A percentile compares a stretch with the other conserved stretches of the same genome.
These are phyloP conservation scores for Arxiozyma slooffiae DNA, from an alignment of 1,139 yeast species.

Conservation along the genomic window DNA sequence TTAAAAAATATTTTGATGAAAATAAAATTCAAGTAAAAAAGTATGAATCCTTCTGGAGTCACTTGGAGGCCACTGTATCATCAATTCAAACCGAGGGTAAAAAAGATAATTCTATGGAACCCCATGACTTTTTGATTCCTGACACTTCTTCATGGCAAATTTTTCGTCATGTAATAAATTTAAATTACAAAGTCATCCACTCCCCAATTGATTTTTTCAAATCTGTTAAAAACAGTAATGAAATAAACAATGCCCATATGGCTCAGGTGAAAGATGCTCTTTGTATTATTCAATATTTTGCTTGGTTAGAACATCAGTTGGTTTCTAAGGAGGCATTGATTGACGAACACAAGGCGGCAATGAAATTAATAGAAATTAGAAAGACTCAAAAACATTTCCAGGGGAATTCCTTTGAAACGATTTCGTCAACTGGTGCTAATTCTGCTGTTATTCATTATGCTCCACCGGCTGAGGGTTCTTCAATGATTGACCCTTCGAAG, in stretches of 20 bases:
- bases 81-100: constrained; percentile 2
- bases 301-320: constrained; percentile 76
- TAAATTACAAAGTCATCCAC: constrained; percentile 37
- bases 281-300: constrained; percentile 65
- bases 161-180: constrained; percentile 40
- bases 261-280: constrained; percentile 87
- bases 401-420: constrained; percentile 86
- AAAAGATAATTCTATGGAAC: neutral
- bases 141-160: constrained; percentile 75
- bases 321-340: constrained; percentile 45
- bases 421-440: constrained; percentile 86
- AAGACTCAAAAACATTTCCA: constrained; percentile 50
- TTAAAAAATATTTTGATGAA: constrained; percentile 25
- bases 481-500: constrained; percentile 64
- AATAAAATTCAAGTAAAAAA: constrained; percentile 40
- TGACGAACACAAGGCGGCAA: constrained; percentile 74
- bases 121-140: constrained; percentile 46
- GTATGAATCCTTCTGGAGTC: constrained; percentile 49
- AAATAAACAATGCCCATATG: constrained; percentile 60
- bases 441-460: constrained; percentile 90
- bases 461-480: constrained; percentile 53
- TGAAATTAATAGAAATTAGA: constrained; percentile 56
- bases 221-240: constrained; percentile 64
- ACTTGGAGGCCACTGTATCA: constrained; percentile 30
- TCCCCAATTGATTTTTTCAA: constrained; percentile 65